These are phyloP conservation scores for Tuctoria greenei DNA, from an alignment of 176 grass and related monocot species.

Conservation along the genomic window DNA sequence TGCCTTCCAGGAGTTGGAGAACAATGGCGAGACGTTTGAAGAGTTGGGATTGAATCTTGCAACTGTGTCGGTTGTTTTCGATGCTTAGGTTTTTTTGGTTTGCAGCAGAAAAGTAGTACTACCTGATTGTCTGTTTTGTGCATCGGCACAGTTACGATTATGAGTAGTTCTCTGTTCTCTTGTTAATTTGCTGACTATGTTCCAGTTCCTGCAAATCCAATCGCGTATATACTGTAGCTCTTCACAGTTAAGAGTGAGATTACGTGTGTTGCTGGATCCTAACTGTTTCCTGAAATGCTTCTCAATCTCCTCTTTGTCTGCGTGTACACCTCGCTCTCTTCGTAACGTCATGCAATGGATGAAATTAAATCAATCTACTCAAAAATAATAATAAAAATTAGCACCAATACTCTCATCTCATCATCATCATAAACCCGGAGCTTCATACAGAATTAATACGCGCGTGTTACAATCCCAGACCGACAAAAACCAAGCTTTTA, in stretches of 20 bases:
- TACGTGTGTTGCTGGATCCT: too few species aligned
- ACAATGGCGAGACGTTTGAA: conserved; percentile 7
- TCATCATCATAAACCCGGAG: conserved; percentile 1
- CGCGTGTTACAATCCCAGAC: conserved; percentile 33
- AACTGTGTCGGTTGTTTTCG: conserved; percentile 19
- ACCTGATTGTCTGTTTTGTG: background rate
- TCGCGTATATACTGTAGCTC: too few species aligned
- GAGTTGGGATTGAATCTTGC: conserved; percentile 21
- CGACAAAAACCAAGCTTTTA: conserved; percentile 42
- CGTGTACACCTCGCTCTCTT: background rate
- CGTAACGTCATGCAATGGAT: background rate
- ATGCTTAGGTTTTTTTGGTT: background rate
- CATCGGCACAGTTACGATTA: background rate
- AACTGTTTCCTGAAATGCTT: too few species aligned
- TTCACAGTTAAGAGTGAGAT: too few species aligned
- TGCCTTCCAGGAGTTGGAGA: background rate
- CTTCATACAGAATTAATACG: conserved; percentile 23
- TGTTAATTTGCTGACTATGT: too few species aligned
- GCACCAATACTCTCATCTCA: background rate
- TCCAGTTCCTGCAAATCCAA: too few species aligned
- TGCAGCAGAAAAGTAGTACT: background rate
- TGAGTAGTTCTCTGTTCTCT: background rate
- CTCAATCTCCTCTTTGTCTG: too few species aligned
- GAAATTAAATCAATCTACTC: background rate
- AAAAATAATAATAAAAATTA: background rate